phyloP scores from a whole-genome alignment of 371 early-diverging fungal genomes.

The Mucor lusitanicus region DNA sequence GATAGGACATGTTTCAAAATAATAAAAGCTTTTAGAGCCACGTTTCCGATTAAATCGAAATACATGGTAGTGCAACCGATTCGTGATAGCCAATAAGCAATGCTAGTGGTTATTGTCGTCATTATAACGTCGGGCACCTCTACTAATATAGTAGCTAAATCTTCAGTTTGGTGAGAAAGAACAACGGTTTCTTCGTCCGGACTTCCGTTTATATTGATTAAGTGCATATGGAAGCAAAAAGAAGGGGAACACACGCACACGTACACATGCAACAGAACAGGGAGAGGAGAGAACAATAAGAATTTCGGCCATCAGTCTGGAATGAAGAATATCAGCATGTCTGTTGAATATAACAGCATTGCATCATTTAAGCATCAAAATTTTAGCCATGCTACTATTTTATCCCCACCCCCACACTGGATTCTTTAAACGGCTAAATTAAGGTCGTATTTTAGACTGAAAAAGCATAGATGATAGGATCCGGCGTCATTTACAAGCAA shows the following conservation, averaged over 20 bases:
- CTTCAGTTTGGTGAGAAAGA: neutral
- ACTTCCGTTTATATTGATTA: neutral
- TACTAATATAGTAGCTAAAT: neutral
- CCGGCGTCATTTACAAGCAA: neutral
- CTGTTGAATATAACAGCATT: neutral
- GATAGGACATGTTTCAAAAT: constrained; percentile 16
- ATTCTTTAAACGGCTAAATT: too few species aligned
- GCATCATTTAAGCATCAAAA: neutral
- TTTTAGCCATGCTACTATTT: neutral
- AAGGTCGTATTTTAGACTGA: too few species aligned
- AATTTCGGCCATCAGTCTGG: neutral
- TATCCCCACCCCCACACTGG: neutral
- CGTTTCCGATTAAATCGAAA: constrained; percentile 9
- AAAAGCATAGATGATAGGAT: neutral
- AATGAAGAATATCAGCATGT: neutral
- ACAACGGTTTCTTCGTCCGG: neutral
- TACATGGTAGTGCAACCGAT: constrained; percentile 4
- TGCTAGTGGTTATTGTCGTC: neutral
- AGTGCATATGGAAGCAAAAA: neutral
- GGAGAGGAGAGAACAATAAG: constrained; percentile 1
- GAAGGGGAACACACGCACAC: neutral
- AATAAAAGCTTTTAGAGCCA: constrained; percentile 14
- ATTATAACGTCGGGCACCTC: neutral
- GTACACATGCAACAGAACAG: neutral
- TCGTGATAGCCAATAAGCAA: constrained; percentile 12